Evolutionary conservation across 1,284 basidiomycete genomes (phyloP), one percentile per base, ranked within the genome.

Genomic region (Pisolithus thermaeus): DNA sequence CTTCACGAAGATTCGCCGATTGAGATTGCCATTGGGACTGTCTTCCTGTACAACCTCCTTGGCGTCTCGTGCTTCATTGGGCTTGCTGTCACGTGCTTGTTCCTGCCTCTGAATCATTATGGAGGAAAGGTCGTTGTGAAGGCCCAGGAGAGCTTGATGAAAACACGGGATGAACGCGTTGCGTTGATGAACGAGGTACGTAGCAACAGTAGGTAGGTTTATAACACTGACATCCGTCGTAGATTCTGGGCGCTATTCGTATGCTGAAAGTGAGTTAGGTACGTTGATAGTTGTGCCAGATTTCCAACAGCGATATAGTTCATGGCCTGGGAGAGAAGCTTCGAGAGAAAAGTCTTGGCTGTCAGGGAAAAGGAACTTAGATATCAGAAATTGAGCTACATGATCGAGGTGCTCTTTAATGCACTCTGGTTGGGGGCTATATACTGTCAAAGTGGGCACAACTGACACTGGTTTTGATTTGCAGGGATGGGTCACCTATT

Each of bases 301-400:
- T 27, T 22, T 3, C 28, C 62, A 42, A 70, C 45, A 3, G 27
- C 7, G 7, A 23, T 22, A 23, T 55, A 88, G 82, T 94, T 94
- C 68, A 94, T 95, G 90, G 91, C 90, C 9, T 95, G 92, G 92
- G 94, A 97, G 69, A 81, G 90, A 20, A 90, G 84, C 60, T 96
- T 96, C 61, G 92, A 96, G 69, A 74, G 76, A 30, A 77, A 80
- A 7, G 84, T 96, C 7, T 67, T 89, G 51, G 81, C 79, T 48
- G 76, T 95, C 54, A 80, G 92, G 23, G 81, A 80, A 46, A 84
- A 83, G 58, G 92, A 96, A 66, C 74, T 96, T 12, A 83, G 83
- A 59, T 92, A 84, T 68, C 90, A 93, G 66, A 84, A 83, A 56
- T 69, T 90, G 51, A 95, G 92, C 69, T 96, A 92, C 66, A 79